Conservation (phyloP, 306 rosid species). For the Parietaria judaica region DNA sequence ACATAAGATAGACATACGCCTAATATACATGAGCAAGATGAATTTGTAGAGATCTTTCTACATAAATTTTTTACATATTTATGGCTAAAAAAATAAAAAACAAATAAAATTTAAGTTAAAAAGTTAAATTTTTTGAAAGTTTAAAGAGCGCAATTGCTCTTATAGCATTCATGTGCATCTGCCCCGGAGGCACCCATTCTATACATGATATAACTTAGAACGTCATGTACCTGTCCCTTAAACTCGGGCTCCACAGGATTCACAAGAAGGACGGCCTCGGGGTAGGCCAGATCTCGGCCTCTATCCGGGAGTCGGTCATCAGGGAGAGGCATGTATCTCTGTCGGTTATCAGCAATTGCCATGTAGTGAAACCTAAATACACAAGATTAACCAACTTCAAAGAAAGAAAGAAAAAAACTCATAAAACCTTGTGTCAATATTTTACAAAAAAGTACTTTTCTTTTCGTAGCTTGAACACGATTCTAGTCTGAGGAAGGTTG, state of each 20-base stretch:
- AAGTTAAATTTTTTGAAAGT: no score
- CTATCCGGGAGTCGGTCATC: conserved; percentile 54
- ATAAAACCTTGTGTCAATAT: neutral
- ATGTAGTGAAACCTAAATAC: conserved; percentile 72
- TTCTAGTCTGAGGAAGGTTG: conserved; percentile 77
- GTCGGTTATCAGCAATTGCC: conserved; percentile 66
- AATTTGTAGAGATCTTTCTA: no score
- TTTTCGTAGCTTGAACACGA: conserved; percentile 79
- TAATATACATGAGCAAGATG: neutral
- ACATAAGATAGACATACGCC: no score
- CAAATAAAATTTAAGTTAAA: no score
- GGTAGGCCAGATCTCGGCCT: conserved; percentile 50
- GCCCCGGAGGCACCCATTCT: no score
- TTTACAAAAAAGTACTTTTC: conserved; percentile 40
- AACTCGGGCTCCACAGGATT: conserved; percentile 64
- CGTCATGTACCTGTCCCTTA: conserved; percentile 52
- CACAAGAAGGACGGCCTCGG: conserved; percentile 72
- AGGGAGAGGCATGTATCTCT: conserved; percentile 80
- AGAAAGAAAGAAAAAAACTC: neutral
- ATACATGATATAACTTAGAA: no score
- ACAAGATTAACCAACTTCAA: neutral
- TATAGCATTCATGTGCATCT: no score
- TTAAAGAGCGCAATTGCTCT: no score
- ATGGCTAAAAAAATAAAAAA: no score
- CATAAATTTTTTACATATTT: no score